Percentiles rank a stretch among this genome's conserved stretches.
phyloP scores from a whole-genome alignment of 306 rosid genomes.

The Boehmeria nivea region DNA sequence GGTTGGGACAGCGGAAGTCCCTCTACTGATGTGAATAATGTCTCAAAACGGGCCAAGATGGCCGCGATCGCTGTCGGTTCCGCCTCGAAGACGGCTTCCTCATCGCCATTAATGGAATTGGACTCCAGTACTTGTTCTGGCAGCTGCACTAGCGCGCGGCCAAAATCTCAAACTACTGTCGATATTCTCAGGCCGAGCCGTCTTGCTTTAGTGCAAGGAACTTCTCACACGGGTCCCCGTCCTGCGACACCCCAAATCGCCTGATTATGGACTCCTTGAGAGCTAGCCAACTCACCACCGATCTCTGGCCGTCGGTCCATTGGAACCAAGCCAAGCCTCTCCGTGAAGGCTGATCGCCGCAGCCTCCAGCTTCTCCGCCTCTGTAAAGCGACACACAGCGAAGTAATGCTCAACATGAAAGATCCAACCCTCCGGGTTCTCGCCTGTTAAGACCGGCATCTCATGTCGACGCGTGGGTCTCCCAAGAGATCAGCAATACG shows the following conservation, averaged over 20 bases:
- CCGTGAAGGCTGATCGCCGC: neutral
- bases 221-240: neutral
- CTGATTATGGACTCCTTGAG: neutral
- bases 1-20: neutral
- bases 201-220: neutral
- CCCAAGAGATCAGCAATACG: too few relatives aligned
- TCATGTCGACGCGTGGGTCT: neutral
- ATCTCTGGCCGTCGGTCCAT: neutral
- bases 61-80: neutral
- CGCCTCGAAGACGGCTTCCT: too few relatives aligned
- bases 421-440: neutral
- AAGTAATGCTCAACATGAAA: neutral
- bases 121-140: neutral
- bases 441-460: neutral
- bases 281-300: neutral
- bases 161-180: neutral
- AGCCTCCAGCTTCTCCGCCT: neutral
- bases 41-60: neutral
- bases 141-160: neutral
- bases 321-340: neutral
- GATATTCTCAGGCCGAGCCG: neutral
- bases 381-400: too few relatives aligned
- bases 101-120: neutral
- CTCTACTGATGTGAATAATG: neutral
- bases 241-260: neutral